Conservation (phyloP, 805 yeast species). For the Lipomyces spencermartinsiae region DNA sequence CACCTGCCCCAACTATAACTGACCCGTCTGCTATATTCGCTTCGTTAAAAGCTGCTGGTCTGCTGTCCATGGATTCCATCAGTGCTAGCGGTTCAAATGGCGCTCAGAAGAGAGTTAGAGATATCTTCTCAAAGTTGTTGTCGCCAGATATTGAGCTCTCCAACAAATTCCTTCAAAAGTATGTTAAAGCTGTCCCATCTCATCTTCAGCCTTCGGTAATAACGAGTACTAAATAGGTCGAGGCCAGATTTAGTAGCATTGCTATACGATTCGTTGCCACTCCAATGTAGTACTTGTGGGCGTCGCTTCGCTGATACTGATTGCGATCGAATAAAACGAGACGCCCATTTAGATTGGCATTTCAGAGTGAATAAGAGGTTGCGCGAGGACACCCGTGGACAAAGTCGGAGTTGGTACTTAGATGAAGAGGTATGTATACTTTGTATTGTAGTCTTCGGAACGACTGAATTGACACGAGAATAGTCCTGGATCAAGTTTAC, state of each 20-base stretch:
- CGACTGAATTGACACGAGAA: not conserved
- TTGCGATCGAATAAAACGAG: slow-evolving; percentile 59
- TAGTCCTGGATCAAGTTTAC: slow-evolving; percentile 37
- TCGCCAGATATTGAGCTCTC: slow-evolving; percentile 44
- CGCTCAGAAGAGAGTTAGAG: not conserved
- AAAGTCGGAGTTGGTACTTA: slow-evolving; percentile 83
- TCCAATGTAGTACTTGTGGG: slow-evolving; percentile 90
- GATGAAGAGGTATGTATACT: slow-evolving; percentile 67
- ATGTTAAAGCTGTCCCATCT: slow-evolving; percentile 2
- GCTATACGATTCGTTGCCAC: slow-evolving; percentile 66
- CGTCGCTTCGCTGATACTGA: slow-evolving; percentile 73
- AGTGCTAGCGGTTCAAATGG: not conserved
- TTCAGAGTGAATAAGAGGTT: slow-evolving; percentile 85
- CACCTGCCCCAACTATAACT: not conserved
- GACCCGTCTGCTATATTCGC: slow-evolving; percentile 35
- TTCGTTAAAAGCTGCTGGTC: slow-evolving; percentile 43
- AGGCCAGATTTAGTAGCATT: slow-evolving; percentile 46
- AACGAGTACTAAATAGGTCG: slow-evolving; percentile 37
- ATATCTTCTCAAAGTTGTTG: slow-evolving; percentile 23
- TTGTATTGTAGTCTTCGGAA: slow-evolving; percentile 64
- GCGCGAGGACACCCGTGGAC: slow-evolving; percentile 57
- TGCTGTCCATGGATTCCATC: slow-evolving; percentile 25
- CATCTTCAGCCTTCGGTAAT: not conserved
- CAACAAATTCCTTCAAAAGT: slow-evolving; percentile 42
- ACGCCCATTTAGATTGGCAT: slow-evolving; percentile 93